phyloP scores from a whole-genome alignment of 2,329 filamentous ascomycete species.

The Incumbomyces lentus region DNA sequence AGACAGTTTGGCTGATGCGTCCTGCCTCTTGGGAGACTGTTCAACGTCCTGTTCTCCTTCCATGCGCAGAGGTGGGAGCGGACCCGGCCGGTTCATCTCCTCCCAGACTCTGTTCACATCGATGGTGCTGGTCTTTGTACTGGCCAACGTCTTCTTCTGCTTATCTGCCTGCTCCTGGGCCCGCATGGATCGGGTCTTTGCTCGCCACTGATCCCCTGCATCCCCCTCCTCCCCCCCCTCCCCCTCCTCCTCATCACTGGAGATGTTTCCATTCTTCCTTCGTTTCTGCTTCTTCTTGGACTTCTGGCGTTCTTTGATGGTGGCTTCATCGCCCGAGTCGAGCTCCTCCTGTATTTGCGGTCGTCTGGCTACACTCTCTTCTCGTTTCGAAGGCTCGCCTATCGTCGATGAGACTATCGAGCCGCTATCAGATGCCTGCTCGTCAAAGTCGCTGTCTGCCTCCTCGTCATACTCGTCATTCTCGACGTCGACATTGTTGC shows the following conservation, averaged over 20 bases:
- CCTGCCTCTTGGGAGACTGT: background rate
- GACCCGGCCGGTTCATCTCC: slow-evolving; percentile 35
- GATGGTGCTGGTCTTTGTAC: slow-evolving; percentile 41
- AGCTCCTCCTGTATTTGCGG: slow-evolving; percentile 29
- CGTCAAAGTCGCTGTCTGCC: slow-evolving; percentile 21
- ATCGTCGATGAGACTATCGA: slow-evolving; percentile 13
- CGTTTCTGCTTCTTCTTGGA: slow-evolving; percentile 28
- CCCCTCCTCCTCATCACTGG: slow-evolving; percentile 22
- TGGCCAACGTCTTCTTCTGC: slow-evolving; percentile 38
- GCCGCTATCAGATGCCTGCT: background rate
- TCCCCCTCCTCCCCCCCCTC: no score
- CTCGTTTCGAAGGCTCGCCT: slow-evolving; percentile 6
- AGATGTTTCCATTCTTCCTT: slow-evolving; percentile 8
- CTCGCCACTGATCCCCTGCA: slow-evolving; percentile 25
- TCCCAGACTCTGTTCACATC: slow-evolving; percentile 47
- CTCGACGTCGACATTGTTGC: slow-evolving; percentile 2
- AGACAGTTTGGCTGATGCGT: slow-evolving; percentile 2
- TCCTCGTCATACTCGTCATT: slow-evolving; percentile 21
- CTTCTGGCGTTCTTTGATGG: slow-evolving; percentile 38
- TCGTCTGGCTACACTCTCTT: slow-evolving; percentile 17
- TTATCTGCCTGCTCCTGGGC: slow-evolving; percentile 37
- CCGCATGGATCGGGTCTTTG: slow-evolving; percentile 45
- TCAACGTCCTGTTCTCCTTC: slow-evolving; percentile 12
- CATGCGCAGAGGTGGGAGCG: slow-evolving; percentile 9
- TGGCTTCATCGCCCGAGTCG: slow-evolving; percentile 48